These are phyloP conservation scores for Zymoseptoria tritici DNA, from an alignment of 2,329 filamentous ascomycete genomes.

Conservation along the genomic window DNA sequence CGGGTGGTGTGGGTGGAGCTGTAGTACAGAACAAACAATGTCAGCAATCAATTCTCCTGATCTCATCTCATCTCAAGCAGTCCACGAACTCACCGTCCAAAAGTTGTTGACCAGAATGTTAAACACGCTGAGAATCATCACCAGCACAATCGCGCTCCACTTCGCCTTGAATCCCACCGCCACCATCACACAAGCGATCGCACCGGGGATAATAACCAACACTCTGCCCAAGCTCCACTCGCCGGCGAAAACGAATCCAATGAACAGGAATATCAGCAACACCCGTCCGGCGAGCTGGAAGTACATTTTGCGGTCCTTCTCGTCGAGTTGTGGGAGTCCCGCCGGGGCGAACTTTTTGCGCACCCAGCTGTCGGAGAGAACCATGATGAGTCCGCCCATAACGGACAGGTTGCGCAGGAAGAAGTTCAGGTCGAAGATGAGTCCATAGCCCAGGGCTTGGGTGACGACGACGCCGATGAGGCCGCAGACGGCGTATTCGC, in stretches of 20 bases:
- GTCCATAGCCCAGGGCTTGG: constrained; percentile 90
- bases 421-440: constrained; percentile 99
- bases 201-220: constrained; percentile 72
- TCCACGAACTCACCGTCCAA: constrained; percentile 80
- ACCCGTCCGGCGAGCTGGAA: constrained; percentile 96
- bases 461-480: constrained; percentile 86
- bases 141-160: constrained; percentile 91
- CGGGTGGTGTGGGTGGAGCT: constrained; percentile 95
- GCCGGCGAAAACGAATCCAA: constrained; percentile 93
- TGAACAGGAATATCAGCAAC: constrained; percentile 92
- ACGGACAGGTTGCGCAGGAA: constrained; percentile 98
- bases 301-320: constrained; percentile 99
- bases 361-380: constrained; percentile 95
- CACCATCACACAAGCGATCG: constrained; percentile 94
- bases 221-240: constrained; percentile 87
- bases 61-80: no score
- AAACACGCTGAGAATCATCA: constrained; percentile 92
- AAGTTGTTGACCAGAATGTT: constrained; percentile 99
- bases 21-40: constrained; percentile 16
- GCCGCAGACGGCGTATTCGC: constrained; percentile 83
- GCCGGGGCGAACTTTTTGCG: constrained; percentile 96
- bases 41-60: not conserved
- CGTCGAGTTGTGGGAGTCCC: constrained; percentile 84
- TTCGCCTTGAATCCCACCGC: constrained; percentile 99
- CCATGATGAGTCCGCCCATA: constrained; percentile 95